These are phyloP conservation scores for Paramecium bursaria DNA, from an alignment of 73 alveolate genomes.

Conservation along the genomic window DNA sequence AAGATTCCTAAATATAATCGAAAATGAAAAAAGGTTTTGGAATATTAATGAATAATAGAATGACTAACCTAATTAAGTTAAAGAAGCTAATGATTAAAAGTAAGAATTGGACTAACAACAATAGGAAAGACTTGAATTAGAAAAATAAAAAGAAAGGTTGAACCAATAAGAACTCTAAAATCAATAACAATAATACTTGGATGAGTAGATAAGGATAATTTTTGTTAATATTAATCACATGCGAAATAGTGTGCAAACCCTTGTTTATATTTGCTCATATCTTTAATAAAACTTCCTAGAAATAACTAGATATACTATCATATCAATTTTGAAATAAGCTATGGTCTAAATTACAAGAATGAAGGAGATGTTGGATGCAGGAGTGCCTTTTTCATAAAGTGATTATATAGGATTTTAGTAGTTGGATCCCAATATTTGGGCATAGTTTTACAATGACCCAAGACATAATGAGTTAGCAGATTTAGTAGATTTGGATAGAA, in stretches of 20 bases:
- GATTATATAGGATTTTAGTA: not conserved
- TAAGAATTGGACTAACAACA: slow-evolving; percentile 5
- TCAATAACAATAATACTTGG: not conserved
- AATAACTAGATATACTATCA: slow-evolving; percentile 55
- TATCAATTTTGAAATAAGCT: slow-evolving; percentile 18
- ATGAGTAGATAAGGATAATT: not conserved
- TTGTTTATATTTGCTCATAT: slow-evolving; percentile 34
- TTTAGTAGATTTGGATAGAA: slow-evolving; percentile 21
- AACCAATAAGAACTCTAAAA: not conserved
- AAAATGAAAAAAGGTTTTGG: slow-evolving; percentile 37
- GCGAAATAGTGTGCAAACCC: slow-evolving; percentile 51
- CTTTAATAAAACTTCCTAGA: slow-evolving; percentile 34
- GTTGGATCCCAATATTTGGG: not conserved
- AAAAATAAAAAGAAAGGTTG: slow-evolving; percentile 2
- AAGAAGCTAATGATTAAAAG: not conserved
- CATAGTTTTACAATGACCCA: slow-evolving; percentile 6
- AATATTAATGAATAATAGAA: not conserved
- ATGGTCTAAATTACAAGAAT: not conserved
- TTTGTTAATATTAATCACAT: slow-evolving; percentile 15
- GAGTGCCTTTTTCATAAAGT: not conserved
- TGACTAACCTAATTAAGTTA: not conserved
- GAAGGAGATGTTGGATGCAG: slow-evolving; percentile 19
- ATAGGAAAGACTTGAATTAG: not conserved
- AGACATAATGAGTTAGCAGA: not conserved
- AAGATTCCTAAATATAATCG: not conserved